Evolutionary conservation across 1,139 yeast genomes (phyloP).

Genomic region (Lodderomyces orthopsilosis): DNA sequence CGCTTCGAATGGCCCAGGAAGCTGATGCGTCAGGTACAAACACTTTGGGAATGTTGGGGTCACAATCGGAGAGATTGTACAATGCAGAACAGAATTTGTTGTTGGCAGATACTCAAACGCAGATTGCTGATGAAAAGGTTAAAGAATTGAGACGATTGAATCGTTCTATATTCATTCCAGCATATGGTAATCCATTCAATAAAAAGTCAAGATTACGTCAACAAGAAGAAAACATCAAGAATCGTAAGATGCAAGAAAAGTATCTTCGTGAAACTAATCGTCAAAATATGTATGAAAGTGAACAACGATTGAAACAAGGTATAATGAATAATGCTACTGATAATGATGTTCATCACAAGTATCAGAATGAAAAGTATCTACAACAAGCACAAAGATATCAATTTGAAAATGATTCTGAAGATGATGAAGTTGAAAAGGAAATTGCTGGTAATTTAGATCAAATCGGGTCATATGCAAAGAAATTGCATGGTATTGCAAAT

Average conservation of each 20-base stretch:
- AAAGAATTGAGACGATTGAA: conserved; percentile 76
- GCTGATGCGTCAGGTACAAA: conserved; percentile 91
- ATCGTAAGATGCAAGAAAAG: conserved; percentile 64
- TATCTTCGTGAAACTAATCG: conserved; percentile 43
- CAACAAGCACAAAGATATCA: conserved; percentile 47
- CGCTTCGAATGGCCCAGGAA: conserved; percentile 82
- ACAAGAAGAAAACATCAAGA: conserved; percentile 68
- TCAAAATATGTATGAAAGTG: conserved; percentile 44
- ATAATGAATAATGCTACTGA: conserved; percentile 37
- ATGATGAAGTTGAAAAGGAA: conserved; percentile 59
- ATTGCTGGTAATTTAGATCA: conserved; percentile 53
- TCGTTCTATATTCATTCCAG: conserved; percentile 80
- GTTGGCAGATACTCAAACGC: conserved; percentile 76
- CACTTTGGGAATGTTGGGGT: conserved; percentile 87
- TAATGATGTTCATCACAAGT: conserved; percentile 44
- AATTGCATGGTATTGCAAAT: conserved; percentile 43
- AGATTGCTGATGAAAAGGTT: conserved; percentile 81
- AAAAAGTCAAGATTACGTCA: conserved; percentile 73
- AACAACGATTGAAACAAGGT: conserved; percentile 44
- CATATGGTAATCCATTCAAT: conserved; percentile 82
- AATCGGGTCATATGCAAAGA: conserved; percentile 45
- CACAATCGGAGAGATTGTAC: conserved; percentile 83
- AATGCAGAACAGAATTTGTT: conserved; percentile 76
- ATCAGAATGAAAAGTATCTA: conserved; percentile 48
- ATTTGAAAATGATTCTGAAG: conserved; percentile 55